Conservation (phyloP, 2,329 filamentous ascomycete species). For the Phialocephala subalpina region DNA sequence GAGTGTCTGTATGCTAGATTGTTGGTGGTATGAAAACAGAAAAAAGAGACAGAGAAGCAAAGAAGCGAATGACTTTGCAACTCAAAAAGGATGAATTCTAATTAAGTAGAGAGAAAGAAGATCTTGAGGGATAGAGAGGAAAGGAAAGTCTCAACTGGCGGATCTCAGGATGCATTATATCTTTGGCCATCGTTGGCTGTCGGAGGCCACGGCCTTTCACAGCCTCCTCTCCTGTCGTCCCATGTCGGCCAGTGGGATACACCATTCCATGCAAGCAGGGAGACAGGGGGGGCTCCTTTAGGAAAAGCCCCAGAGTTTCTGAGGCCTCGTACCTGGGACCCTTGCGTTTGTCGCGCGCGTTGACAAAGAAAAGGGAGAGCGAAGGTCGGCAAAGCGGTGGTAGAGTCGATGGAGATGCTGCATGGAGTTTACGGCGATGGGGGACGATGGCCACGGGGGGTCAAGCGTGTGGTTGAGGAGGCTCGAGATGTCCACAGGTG, state of each 20-base stretch:
- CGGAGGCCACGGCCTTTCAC: slow-evolving; percentile 30
- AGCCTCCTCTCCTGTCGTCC: slow-evolving; percentile 34
- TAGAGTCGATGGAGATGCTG: neutral
- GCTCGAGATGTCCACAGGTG: slow-evolving; percentile 19
- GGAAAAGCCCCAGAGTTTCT: slow-evolving; percentile 9
- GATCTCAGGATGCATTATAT: slow-evolving; percentile 40
- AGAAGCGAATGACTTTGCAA: slow-evolving; percentile 55
- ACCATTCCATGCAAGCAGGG: slow-evolving; percentile 15
- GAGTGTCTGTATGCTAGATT: slow-evolving; percentile 35
- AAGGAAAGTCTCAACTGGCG: slow-evolving; percentile 23
- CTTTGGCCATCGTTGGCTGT: slow-evolving; percentile 33
- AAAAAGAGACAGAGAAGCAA: slow-evolving; percentile 49
- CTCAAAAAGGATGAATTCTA: slow-evolving; percentile 37
- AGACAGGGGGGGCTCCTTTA: slow-evolving; percentile 8
- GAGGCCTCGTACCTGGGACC: slow-evolving; percentile 6
- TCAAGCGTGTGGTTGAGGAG: slow-evolving; percentile 18
- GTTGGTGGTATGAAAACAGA: slow-evolving; percentile 37
- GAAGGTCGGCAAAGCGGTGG: slow-evolving; percentile 4
- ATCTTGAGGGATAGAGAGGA: slow-evolving; percentile 37
- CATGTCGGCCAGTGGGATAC: slow-evolving; percentile 30
- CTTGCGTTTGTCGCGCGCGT: slow-evolving; percentile 27
- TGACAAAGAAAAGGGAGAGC: slow-evolving; percentile 12
- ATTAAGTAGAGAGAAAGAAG: slow-evolving; percentile 37
- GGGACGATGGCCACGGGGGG: neutral
- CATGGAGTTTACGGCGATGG: neutral